These are phyloP conservation scores for Blastocystis sp. DNA, from an alignment of 352 stramenopile genomes.

Conservation along the genomic window DNA sequence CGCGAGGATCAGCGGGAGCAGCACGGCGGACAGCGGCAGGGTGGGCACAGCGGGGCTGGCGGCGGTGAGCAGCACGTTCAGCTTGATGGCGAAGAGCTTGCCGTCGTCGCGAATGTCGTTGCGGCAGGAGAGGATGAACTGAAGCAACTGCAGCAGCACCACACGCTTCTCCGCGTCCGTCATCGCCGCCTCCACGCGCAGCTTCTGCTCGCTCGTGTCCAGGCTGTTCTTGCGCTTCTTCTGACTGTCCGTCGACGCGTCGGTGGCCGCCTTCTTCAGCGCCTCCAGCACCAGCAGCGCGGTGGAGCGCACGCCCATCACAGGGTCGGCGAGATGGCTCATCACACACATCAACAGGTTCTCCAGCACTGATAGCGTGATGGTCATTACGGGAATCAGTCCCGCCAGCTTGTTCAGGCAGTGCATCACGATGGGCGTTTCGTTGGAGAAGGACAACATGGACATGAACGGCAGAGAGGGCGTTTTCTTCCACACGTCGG, in stretches of 20 bases:
- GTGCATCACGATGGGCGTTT: conserved; percentile 33
- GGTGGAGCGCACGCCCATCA: conserved; percentile 21
- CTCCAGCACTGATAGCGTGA: background rate
- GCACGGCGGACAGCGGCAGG: background rate
- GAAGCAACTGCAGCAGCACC: conserved; percentile 32
- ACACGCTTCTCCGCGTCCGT: background rate
- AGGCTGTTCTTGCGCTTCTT: background rate
- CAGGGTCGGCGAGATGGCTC: conserved; percentile 14
- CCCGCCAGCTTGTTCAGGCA: conserved; percentile 53
- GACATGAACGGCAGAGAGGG: background rate
- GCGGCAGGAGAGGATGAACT: conserved; percentile 20
- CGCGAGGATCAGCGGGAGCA: conserved; percentile 39
- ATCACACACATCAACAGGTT: conserved; percentile 1
- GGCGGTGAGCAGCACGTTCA: conserved; percentile 12
- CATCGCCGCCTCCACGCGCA: background rate
- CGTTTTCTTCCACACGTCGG: conserved; percentile 1
- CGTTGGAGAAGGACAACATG: background rate
- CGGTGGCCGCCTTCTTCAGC: background rate
- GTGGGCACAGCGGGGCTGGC: background rate
- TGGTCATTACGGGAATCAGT: background rate
- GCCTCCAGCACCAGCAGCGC: conserved; percentile 40
- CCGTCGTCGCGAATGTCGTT: conserved; percentile 48
- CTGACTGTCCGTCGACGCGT: background rate
- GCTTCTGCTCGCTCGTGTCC: background rate
- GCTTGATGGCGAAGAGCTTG: conserved; percentile 44